A percentile compares a stretch with the other conserved stretches of the same genome.
These are phyloP conservation scores for Huiozyma naganishii DNA, from an alignment of 805 yeast genomes.

Conservation along the genomic window DNA sequence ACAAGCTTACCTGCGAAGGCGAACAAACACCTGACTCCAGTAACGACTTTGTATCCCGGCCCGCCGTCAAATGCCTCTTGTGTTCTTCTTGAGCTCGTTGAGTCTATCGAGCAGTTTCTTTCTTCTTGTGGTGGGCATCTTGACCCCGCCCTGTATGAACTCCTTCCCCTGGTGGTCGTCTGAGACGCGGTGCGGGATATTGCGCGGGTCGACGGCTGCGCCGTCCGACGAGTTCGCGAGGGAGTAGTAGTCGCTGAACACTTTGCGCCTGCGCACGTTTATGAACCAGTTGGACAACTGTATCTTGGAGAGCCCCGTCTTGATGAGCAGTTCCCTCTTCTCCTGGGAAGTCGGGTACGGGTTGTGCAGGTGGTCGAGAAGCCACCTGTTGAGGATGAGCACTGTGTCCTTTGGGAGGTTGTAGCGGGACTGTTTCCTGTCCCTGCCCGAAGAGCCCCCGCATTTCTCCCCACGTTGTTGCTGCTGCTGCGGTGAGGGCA, in stretches of 20 bases:
- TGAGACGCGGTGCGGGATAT: background rate
- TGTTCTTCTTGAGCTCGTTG: constrained; percentile 21
- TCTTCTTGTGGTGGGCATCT: constrained; percentile 19
- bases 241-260: constrained; percentile 30
- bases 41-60: too few relatives aligned
- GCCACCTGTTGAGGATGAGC: constrained; percentile 61
- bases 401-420: constrained; percentile 75
- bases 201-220: background rate
- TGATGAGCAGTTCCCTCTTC: constrained; percentile 54
- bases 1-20: too few relatives aligned
- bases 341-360: constrained; percentile 82
- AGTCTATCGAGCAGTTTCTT: constrained; percentile 27
- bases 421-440: constrained; percentile 33
- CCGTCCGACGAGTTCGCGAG: constrained; percentile 3
- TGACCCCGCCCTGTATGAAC: constrained; percentile 5
- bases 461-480: background rate
- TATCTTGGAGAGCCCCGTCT: constrained; percentile 70
- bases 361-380: constrained; percentile 59
- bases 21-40: too few relatives aligned
- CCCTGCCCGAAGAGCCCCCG: background rate
- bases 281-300: constrained; percentile 84
- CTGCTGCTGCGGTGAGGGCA: background rate
- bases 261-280: constrained; percentile 70
- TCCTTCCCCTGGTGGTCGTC: background rate
- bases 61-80: background rate